A percentile compares a stretch with the other conserved stretches of the same genome.
phyloP scores from a whole-genome alignment of 2,329 filamentous ascomycete genomes.

The Diaporthe ampelina region DNA sequence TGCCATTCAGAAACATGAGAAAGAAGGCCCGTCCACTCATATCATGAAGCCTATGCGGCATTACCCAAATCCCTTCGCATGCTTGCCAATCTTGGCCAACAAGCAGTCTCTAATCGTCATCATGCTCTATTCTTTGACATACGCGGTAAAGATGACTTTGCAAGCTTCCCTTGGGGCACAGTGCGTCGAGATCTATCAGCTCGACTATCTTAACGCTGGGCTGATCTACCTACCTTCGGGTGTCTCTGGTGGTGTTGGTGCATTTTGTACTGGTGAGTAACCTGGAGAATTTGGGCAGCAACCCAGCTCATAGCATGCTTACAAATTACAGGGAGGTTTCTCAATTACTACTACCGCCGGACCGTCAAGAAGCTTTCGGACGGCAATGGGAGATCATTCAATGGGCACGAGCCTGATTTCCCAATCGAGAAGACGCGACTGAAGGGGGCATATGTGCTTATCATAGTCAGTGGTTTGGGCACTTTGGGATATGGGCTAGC shows the following conservation, averaged over 20 bases:
- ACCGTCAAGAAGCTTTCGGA: not conserved
- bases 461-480: not conserved
- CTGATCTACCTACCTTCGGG: not conserved
- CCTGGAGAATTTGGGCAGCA: not conserved
- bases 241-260: not conserved
- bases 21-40: not conserved
- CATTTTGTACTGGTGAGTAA: not conserved
- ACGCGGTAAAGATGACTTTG: slow-evolving; percentile 3
- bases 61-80: slow-evolving; percentile 43
- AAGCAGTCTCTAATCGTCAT: slow-evolving; percentile 4
- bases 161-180: slow-evolving; percentile 5
- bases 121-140: not conserved
- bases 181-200: slow-evolving; percentile 20
- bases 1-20: not conserved
- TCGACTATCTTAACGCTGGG: slow-evolving; percentile 1
- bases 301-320: not conserved
- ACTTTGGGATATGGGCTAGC: slow-evolving; percentile 11
- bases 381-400: not conserved
- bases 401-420: not conserved
- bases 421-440: slow-evolving; percentile 12
- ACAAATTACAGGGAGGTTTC: not conserved
- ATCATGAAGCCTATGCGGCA: not conserved
- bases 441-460: not conserved
- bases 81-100: slow-evolving; percentile 40
- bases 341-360: slow-evolving; percentile 2